Percentiles rank a stretch among this genome's conserved stretches.
Conservation (phyloP, 805 yeast species). For the Candida adriatica region DNA sequence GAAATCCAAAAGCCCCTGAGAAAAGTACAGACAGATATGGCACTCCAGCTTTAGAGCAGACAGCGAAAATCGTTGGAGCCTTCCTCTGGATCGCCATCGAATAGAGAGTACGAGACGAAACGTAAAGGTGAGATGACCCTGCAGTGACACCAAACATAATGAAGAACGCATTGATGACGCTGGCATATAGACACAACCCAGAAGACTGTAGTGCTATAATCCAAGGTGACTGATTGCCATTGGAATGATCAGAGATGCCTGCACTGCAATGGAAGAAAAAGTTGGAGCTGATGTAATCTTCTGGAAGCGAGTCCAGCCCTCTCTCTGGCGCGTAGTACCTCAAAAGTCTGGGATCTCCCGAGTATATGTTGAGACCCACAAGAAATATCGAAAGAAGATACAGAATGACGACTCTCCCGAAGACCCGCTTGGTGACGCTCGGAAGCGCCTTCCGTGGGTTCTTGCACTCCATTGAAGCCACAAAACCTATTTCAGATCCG, state of each 20-base stretch:
- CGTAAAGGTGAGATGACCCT: constrained; percentile 48
- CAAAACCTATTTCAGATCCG: constrained; percentile 77
- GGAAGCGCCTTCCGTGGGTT: constrained; percentile 76
- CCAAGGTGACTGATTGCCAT: constrained; percentile 49
- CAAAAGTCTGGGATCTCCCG: constrained; percentile 70
- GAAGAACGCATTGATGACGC: constrained; percentile 42
- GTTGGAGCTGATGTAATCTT: background rate
- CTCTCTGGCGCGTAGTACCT: constrained; percentile 35
- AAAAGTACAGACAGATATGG: constrained; percentile 65
- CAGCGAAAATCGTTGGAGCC: constrained; percentile 52
- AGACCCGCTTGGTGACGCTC: constrained; percentile 66
- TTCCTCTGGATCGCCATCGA: constrained; percentile 47
- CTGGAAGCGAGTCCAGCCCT: constrained; percentile 10
- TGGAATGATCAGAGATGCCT: constrained; percentile 4
- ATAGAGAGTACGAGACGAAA: constrained; percentile 49
- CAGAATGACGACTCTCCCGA: constrained; percentile 60
- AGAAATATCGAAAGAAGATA: constrained; percentile 62
- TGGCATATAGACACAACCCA: constrained; percentile 41
- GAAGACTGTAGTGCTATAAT: constrained; percentile 49
- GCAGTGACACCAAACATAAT: constrained; percentile 49
- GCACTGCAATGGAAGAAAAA: constrained; percentile 8
- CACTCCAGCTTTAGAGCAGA: constrained; percentile 57
- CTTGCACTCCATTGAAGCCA: constrained; percentile 82
- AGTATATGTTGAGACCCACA: constrained; percentile 64
- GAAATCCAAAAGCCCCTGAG: constrained; percentile 51